These are phyloP conservation scores for Eucalyptus curtisii DNA, from an alignment of 345 rosid species.

Conservation along the genomic window DNA sequence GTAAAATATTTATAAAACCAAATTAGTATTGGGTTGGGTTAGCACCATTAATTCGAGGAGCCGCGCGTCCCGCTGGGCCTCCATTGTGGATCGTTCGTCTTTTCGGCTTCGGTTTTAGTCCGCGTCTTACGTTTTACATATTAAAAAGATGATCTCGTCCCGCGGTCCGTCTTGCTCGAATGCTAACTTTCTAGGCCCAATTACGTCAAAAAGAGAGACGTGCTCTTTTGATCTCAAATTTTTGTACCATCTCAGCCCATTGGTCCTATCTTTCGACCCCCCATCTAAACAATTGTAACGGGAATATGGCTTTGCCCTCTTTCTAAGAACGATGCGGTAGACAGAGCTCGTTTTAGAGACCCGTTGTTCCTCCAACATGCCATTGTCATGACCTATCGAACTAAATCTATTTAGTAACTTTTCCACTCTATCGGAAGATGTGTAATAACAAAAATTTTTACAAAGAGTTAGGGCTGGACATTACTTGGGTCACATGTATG, in stretches of 20 bases:
- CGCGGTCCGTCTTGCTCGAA: background rate
- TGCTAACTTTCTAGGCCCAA: background rate
- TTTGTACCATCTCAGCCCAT: background rate
- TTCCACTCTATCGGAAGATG: fast-evolving
- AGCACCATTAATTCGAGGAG: no score
- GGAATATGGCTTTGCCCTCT: background rate
- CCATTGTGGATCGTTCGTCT: background rate
- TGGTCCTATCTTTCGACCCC: background rate
- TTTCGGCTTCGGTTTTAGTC: background rate
- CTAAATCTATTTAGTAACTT: background rate
- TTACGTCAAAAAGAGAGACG: background rate
- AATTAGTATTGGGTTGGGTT: no score
- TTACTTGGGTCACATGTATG: background rate
- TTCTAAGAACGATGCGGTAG: background rate
- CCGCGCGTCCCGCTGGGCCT: background rate
- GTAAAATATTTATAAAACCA: fast-evolving
- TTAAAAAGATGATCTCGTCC: fast-evolving
- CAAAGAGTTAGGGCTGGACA: no score
- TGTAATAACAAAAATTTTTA: fast-evolving
- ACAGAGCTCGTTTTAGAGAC: background rate
- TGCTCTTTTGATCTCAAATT: background rate
- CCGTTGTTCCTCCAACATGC: background rate
- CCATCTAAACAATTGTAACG: background rate
- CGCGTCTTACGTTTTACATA: background rate
- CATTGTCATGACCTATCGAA: background rate